Percentiles rank a stretch among this genome's conserved stretches.
Evolutionary conservation across 1,284 basidiomycete species (phyloP).

Genomic region (Malassezia sp.): DNA sequence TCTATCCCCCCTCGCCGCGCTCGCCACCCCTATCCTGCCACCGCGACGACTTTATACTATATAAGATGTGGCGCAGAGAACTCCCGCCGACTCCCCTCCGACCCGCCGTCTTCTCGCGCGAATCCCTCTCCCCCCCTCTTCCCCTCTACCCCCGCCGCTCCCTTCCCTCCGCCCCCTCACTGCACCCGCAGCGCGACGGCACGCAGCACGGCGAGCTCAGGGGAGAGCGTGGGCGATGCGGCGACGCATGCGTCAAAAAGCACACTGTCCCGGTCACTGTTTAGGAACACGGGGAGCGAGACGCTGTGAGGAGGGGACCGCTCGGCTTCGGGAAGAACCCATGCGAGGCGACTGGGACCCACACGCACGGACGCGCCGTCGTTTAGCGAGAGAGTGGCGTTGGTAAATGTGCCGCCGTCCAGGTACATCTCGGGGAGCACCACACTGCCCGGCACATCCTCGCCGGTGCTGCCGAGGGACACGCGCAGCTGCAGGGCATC

Average conservation of each 20-base stretch:
- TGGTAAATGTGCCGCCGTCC: conserved; percentile 33
- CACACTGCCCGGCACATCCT: conserved; percentile 19
- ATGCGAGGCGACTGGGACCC: conserved; percentile 25
- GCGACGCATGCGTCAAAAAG: conserved; percentile 61
- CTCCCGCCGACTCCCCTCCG: too few relatives aligned
- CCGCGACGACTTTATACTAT: background rate
- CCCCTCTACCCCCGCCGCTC: too few relatives aligned
- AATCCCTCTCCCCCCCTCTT: too few relatives aligned
- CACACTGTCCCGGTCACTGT: conserved; percentile 74
- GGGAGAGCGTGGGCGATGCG: conserved; percentile 52
- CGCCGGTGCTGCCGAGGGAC: conserved; percentile 60
- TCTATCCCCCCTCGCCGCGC: too few relatives aligned
- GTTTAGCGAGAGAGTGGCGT: conserved; percentile 19
- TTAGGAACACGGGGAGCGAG: conserved; percentile 80
- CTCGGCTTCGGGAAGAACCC: conserved; percentile 14
- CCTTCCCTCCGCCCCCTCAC: too few relatives aligned
- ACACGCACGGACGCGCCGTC: conserved; percentile 29
- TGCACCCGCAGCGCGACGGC: conserved; percentile 40
- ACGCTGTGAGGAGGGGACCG: too few relatives aligned
- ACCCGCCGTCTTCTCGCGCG: too few relatives aligned
- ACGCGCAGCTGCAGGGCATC: conserved; percentile 35
- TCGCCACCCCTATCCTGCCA: too few relatives aligned
- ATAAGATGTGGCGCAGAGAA: too few relatives aligned
- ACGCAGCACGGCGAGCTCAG: conserved; percentile 26
- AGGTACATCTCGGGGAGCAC: conserved; percentile 30